phyloP scores from a whole-genome alignment of 2,329 filamentous ascomycete genomes.

The Metarhizium rileyi region DNA sequence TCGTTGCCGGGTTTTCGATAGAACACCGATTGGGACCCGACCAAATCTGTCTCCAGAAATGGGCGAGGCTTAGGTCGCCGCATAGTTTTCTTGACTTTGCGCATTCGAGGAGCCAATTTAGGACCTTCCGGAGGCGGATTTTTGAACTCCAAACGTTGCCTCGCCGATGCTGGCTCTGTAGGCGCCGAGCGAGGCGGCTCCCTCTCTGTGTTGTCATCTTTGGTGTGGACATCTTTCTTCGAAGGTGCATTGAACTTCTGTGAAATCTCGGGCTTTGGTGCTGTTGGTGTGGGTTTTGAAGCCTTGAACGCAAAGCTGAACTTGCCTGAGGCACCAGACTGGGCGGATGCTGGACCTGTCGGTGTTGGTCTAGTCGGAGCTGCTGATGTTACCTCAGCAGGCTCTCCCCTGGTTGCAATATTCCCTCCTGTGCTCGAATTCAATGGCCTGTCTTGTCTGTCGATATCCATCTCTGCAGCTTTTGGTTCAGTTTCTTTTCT shows the following conservation, averaged over 20 bases:
- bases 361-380: slow-evolving; percentile 1
- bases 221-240: slow-evolving; percentile 25
- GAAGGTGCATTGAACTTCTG: slow-evolving; percentile 56
- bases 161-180: slow-evolving; percentile 43
- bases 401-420: neutral
- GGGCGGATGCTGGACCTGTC: slow-evolving; percentile 39
- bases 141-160: slow-evolving; percentile 26
- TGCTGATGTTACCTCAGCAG: slow-evolving; percentile 1
- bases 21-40: slow-evolving; percentile 79
- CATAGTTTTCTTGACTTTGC: slow-evolving; percentile 58
- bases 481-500: neutral
- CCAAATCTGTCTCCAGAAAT: slow-evolving; percentile 60
- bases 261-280: slow-evolving; percentile 56
- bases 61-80: slow-evolving; percentile 64
- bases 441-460: neutral
- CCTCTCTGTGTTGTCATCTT: slow-evolving; percentile 26
- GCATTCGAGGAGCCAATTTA: slow-evolving; percentile 37
- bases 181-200: slow-evolving; percentile 41
- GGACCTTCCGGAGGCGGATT: slow-evolving; percentile 24
- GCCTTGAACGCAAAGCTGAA: slow-evolving; percentile 93
- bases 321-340: slow-evolving; percentile 47
- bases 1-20: slow-evolving; percentile 95
- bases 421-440: neutral
- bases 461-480: neutral
- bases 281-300: slow-evolving; percentile 44